Evolutionary conservation across 164 flowering plant genomes (phyloP), one percentile per base, ranked within the genome.

Genomic region (Magnolia changhungtana): DNA sequence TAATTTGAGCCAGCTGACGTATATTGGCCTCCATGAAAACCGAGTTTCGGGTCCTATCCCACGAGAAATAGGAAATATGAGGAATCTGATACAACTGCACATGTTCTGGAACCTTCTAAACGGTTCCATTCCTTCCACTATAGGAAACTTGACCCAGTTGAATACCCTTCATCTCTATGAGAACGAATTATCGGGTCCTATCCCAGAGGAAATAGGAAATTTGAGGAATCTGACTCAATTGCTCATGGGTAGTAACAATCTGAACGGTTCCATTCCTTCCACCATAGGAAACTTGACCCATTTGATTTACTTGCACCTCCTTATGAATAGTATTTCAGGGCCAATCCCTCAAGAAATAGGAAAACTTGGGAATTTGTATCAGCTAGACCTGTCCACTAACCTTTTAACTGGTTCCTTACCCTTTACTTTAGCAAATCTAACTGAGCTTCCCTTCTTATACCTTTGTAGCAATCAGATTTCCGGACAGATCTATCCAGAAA

Each of bases 131-230:
- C 65, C 81, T 81, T 59, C 24, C 75, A 2, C 72, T 27, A 52
- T 81, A 51, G 81, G 79, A 73, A 78, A 76, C 29, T 52, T 78
- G 63, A 68, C 81, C 8, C 72, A 5, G 49, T 20, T 81, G 66
- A 24, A 73, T 77, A 4, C 10, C 19, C 13, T 11, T 14, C 78
- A 63, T 6, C 67, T 81, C 11, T 23, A 21, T 29, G 23, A 50
- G 1, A 82, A 82, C 72, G 45, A 20, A 59, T 72, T 79, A 58
- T 29, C 8, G 29, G 84, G 84, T 9, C 13, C 16, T 7, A 51
- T 82, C 21, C 83, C 83, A 3, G 52, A 21, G 9, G 77, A 81
- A 72, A 63, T 78, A 51, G 80, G 80, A 3, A 31, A 78, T 63
- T 49, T 75, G 13, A 75, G 61, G 51, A 10, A 51, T 29, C 52